phyloP scores from a whole-genome alignment of 805 yeast genomes.

The Wickerhamiella nectarea region DNA sequence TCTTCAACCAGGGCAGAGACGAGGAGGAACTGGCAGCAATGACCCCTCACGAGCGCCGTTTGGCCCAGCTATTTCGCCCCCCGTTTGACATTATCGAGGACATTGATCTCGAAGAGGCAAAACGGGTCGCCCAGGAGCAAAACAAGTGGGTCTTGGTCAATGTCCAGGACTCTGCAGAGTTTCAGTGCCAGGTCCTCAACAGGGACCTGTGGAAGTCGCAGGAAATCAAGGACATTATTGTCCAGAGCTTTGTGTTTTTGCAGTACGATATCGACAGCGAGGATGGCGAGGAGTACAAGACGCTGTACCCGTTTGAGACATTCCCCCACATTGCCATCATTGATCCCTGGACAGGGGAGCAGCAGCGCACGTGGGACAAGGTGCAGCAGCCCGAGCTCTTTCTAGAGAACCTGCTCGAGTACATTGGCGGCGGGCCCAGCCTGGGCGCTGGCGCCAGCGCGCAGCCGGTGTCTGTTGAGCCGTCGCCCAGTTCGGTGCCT shows the following conservation, averaged over 20 bases:
- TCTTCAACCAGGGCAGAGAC: slow-evolving; percentile 40
- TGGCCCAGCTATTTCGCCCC: slow-evolving; percentile 78
- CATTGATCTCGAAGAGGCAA: slow-evolving; percentile 61
- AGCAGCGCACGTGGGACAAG: slow-evolving; percentile 59
- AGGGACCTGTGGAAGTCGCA: slow-evolving; percentile 83
- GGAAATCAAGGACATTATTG: slow-evolving; percentile 49
- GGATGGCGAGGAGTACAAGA: slow-evolving; percentile 55
- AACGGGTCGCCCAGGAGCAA: slow-evolving; percentile 43
- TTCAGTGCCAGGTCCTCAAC: slow-evolving; percentile 77
- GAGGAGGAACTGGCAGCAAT: slow-evolving; percentile 11
- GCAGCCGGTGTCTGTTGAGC: too few species aligned
- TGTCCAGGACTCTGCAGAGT: slow-evolving; percentile 74
- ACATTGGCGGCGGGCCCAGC: slow-evolving; percentile 29
- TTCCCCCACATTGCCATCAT: slow-evolving; percentile 84
- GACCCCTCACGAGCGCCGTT: slow-evolving; percentile 34
- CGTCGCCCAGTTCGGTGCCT: too few species aligned
- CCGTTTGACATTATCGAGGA: slow-evolving; percentile 80
- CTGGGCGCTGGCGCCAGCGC: not conserved
- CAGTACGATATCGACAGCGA: slow-evolving; percentile 74
- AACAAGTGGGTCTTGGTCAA: slow-evolving; percentile 78
- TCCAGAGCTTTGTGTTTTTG: slow-evolving; percentile 60
- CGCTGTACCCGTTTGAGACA: slow-evolving; percentile 52
- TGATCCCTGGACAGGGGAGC: slow-evolving; percentile 93
- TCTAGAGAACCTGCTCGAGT: slow-evolving; percentile 54
- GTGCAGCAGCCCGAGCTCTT: slow-evolving; percentile 50